Base-by-base conservation (phyloP, 1,284 basidiomycete species). In the Cryptococcus deneoformans region DNA sequence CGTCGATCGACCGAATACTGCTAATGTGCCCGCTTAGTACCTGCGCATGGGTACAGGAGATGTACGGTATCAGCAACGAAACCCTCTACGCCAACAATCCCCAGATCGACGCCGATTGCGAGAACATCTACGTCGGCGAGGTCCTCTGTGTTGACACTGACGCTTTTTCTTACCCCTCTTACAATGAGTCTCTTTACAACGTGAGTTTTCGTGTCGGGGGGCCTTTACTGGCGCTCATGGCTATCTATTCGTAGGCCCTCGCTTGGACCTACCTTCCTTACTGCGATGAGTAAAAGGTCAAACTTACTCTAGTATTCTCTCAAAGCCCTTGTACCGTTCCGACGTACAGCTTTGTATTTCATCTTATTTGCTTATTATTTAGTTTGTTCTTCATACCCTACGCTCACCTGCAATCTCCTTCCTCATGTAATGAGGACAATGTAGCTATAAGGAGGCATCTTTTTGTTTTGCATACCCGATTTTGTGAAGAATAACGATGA, bases 121-220 rank as follows among this genome's bases (percentile, higher is more conserved):
- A 69, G 53, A 79, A 78, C 72, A 73, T 79, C 60, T 79, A 79
- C 69, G 65, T 77, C 53, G 77, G 77, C 45, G 75, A 79, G 68
- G 76, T 79, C 56, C 74, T 79, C 50, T 79, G 78, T 53, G 75
- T 78, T 61, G 71, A 77, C 59, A 73, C 72, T 5, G 59, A 63
- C 38, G 36, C 56, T 10, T 77, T 63, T 63, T 46, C 66, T 36
- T 78, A 78, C 69, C 73, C 75, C 16, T 59, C 50, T 34, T 73
- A 67, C 63, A 73, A 76, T 62, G 40, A 59, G 50, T 69, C 69
- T 20, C 53, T 66, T 24, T 77, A 71, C 67, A 62, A 75, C 49
- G 72, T 75, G 59, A 63, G 72, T 62, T 8, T 14, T 11, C 3
- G 5, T 40, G n/a, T 24, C 7, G 12, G 24, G 16, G 1, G 38